Conservation (phyloP, 306 rosid genomes). For the Phaseolus lunatus region DNA sequence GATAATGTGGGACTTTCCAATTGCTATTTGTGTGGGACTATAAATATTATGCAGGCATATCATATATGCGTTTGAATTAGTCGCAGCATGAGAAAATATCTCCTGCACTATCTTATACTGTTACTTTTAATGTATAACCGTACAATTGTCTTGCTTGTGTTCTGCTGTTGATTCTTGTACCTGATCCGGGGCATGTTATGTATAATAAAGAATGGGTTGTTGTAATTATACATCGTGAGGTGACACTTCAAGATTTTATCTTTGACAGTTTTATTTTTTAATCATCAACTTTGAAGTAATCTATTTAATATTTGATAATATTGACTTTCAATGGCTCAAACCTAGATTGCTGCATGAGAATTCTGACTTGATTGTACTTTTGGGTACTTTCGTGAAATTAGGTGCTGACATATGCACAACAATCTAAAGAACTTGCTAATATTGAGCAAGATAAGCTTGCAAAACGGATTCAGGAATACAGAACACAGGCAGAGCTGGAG, state of each 20-base stretch:
- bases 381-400: constrained; percentile 46
- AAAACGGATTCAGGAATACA: constrained; percentile 92
- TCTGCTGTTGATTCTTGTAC: constrained; percentile 23
- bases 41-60: not conserved
- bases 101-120: constrained; percentile 12
- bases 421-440: constrained; percentile 89
- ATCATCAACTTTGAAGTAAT: constrained; percentile 36
- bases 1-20: not conserved
- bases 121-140: constrained; percentile 4
- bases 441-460: constrained; percentile 98
- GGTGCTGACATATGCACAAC: constrained; percentile 96
- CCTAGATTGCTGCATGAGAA: constrained; percentile 12
- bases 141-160: constrained; percentile 12
- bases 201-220: not conserved
- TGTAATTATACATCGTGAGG: constrained; percentile 1
- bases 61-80: constrained; percentile 21
- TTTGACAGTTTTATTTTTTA: constrained; percentile 28
- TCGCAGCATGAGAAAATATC: constrained; percentile 20
- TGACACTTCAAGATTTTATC: constrained; percentile 19
- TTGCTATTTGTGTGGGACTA: not conserved
- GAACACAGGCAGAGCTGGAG: constrained; percentile 91
- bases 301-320: not conserved
- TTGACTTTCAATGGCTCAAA: constrained; percentile 6
- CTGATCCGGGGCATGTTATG: constrained; percentile 30
- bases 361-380: constrained; percentile 28